Evolutionary conservation across 192 early-diverging fungal species (phyloP).

Genomic region (Umbelopsis isabellina): DNA sequence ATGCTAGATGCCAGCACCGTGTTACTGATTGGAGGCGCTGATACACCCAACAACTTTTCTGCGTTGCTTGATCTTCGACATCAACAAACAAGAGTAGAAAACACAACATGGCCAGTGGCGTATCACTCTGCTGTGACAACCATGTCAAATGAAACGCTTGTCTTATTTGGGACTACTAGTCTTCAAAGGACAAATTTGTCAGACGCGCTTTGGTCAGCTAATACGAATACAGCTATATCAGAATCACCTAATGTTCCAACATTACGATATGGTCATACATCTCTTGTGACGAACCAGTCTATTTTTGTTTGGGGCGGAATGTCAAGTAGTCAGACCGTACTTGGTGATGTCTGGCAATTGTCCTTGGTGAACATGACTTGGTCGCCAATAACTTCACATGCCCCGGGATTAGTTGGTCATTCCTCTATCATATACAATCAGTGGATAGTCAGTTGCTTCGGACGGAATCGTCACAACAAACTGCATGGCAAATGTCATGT

Average conservation of each 20-base stretch:
- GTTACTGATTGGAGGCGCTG: slow-evolving; percentile 11
- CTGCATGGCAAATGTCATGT: background rate
- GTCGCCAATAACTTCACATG: background rate
- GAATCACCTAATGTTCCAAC: background rate
- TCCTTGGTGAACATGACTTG: background rate
- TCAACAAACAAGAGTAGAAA: background rate
- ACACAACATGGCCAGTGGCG: slow-evolving; percentile 1
- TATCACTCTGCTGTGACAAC: background rate
- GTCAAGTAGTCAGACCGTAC: background rate
- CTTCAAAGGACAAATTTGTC: background rate
- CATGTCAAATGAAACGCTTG: background rate
- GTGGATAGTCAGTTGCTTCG: slow-evolving; percentile 24
- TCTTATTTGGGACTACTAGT: background rate
- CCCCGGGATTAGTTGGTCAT: background rate
- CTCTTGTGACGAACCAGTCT: background rate
- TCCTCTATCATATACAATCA: slow-evolving; percentile 5
- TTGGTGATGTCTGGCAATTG: slow-evolving; percentile 8
- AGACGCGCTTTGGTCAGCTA: background rate
- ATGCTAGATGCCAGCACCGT: background rate
- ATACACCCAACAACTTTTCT: slow-evolving; percentile 9
- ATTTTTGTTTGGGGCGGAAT: background rate
- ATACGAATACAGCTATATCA: background rate
- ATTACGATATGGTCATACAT: slow-evolving; percentile 13
- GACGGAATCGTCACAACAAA: background rate
- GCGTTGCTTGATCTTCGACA: slow-evolving; percentile 10